These are phyloP conservation scores for Pythium dissotocum DNA, from an alignment of 352 stramenopile species.

Conservation along the genomic window DNA sequence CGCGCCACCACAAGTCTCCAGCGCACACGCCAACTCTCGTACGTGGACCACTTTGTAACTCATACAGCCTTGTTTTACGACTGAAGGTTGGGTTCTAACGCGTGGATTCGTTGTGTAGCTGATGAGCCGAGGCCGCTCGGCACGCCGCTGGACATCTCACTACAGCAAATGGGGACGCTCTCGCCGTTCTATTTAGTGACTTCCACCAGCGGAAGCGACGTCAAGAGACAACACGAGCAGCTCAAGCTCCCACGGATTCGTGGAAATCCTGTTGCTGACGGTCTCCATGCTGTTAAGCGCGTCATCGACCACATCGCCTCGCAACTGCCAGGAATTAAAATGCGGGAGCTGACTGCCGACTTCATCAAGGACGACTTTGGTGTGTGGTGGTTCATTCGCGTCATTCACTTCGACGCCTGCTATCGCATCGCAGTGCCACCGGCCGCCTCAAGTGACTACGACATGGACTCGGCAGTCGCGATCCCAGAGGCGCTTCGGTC, in stretches of 20 bases:
- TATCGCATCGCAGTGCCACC: conserved; percentile 37
- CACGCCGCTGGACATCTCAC: conserved; percentile 21
- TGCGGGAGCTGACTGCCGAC: conserved; percentile 58
- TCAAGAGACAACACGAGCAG: conserved; percentile 23
- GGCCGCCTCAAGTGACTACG: conserved; percentile 25
- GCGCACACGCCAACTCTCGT: background rate
- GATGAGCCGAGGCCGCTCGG: conserved; percentile 16
- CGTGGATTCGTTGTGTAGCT: background rate
- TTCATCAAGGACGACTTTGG: conserved; percentile 69
- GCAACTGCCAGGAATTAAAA: conserved; percentile 58
- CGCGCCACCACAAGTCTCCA: background rate
- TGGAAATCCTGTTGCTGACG: conserved; percentile 53
- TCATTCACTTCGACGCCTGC: conserved; percentile 53
- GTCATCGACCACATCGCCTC: conserved; percentile 66
- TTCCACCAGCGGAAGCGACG: conserved; percentile 30
- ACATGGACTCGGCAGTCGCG: conserved; percentile 25
- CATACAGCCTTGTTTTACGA: background rate
- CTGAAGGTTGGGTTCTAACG: background rate
- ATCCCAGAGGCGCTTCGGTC: conserved; percentile 47
- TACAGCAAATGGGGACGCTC: conserved; percentile 25
- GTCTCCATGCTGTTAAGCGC: conserved; percentile 44
- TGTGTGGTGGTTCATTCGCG: conserved; percentile 70
- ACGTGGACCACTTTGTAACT: background rate
- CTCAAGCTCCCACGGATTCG: conserved; percentile 55
- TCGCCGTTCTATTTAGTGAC: conserved; percentile 31